phyloP scores from a whole-genome alignment of 1,139 yeast species.

The Sugiyamaella xylanicola region DNA sequence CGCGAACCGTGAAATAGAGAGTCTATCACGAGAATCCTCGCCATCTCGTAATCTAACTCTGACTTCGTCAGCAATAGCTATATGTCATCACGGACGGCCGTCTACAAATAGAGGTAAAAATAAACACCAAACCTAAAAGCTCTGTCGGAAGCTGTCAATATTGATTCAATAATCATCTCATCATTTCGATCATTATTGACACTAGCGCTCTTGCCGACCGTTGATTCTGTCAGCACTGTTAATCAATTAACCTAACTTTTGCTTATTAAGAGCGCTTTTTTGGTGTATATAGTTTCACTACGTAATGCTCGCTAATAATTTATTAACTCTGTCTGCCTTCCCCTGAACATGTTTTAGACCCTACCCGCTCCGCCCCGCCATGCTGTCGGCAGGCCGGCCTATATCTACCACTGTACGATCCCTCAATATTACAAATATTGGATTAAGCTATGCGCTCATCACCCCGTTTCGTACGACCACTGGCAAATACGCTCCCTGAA shows the following conservation, averaged over 20 bases:
- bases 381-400: background rate
- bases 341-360: background rate
- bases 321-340: background rate
- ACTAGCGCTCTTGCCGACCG: too few species aligned
- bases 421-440: background rate
- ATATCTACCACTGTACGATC: too few species aligned
- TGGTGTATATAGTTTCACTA: background rate
- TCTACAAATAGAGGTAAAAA: too few species aligned
- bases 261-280: background rate
- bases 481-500: background rate
- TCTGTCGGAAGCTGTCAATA: too few species aligned
- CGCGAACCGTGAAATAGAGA: too few species aligned
- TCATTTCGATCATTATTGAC: too few species aligned
- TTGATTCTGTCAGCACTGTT: background rate
- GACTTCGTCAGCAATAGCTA: background rate
- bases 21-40: background rate
- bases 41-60: background rate
- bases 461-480: background rate
- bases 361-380: background rate
- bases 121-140: too few species aligned
- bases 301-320: background rate
- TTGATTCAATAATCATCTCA: background rate
- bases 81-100: background rate
- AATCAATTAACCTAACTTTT: background rate
- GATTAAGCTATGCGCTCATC: background rate